Conservation (phyloP, 2,329 filamentous ascomycete genomes). For the Aspergillus pseudotamarii region DNA sequence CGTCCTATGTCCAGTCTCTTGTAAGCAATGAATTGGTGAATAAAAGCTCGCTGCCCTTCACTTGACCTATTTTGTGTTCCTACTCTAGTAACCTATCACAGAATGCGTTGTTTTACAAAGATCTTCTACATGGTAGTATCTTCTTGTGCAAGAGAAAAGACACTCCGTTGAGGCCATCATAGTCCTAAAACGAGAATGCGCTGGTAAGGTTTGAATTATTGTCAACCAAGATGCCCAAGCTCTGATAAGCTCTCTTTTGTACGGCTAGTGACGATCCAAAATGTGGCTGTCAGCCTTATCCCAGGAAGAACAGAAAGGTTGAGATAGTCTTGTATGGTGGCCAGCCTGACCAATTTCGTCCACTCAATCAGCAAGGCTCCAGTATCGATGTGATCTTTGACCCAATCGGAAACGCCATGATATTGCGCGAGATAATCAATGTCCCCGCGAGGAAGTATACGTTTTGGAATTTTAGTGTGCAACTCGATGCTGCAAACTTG, state of each 20-base stretch:
- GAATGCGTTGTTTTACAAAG: not conserved
- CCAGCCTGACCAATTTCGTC: conserved; percentile 16
- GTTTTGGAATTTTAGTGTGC: conserved; percentile 13
- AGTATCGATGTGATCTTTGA: conserved; percentile 31
- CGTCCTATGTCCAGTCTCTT: not conserved
- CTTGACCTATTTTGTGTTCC: not conserved
- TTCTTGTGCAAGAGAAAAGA: not conserved
- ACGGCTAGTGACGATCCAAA: conserved; percentile 21
- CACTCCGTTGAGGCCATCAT: not conserved
- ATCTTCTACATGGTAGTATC: not conserved
- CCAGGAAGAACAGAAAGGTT: conserved; percentile 17
- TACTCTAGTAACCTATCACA: not conserved
- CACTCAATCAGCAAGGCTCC: conserved; percentile 20
- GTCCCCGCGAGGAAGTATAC: conserved; percentile 15
- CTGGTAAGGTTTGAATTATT: conserved; percentile 11
- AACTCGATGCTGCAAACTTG: conserved; percentile 22
- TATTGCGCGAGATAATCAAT: conserved; percentile 25
- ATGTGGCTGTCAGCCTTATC: conserved; percentile 27
- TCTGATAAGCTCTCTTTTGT: not conserved
- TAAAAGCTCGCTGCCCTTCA: conserved; percentile 4
- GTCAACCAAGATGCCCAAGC: not conserved
- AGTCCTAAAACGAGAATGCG: not conserved
- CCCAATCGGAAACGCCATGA: conserved; percentile 21
- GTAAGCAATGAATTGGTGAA: not conserved
- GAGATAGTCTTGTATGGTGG: conserved; percentile 20